Evolutionary conservation across 176 grass and related monocot genomes (phyloP).

Genomic region (Triticum turgidum): DNA sequence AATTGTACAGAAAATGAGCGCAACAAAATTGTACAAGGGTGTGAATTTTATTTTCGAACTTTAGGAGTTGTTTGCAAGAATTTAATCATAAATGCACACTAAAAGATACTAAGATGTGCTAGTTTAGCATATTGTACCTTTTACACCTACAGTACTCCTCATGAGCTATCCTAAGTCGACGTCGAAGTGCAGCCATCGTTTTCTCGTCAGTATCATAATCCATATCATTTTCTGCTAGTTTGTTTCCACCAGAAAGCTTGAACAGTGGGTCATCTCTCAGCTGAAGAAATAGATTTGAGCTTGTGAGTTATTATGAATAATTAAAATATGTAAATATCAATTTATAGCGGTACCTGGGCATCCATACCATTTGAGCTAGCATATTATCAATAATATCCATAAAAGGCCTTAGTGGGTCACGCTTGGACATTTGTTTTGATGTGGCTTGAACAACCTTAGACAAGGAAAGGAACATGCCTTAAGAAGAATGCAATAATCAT

Average conservation of each 20-base stretch:
- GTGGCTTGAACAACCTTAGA: slow-evolving; percentile 89
- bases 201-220: slow-evolving; percentile 96
- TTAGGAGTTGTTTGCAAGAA: not conserved
- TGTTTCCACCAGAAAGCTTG: slow-evolving; percentile 62
- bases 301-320: slow-evolving; percentile 25
- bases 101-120: not conserved
- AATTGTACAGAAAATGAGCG: not conserved
- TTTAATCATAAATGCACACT: not conserved
- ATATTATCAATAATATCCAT: slow-evolving; percentile 94
- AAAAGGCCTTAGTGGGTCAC: slow-evolving; percentile 69
- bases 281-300: slow-evolving; percentile 34
- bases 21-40: not conserved
- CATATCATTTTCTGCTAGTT: slow-evolving; percentile 90
- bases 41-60: not conserved
- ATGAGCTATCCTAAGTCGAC: slow-evolving; percentile 73
- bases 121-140: slow-evolving; percentile 44
- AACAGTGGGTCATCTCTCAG: slow-evolving; percentile 69
- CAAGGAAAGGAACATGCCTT: not conserved
- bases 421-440: slow-evolving; percentile 95
- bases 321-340: slow-evolving; percentile 21
- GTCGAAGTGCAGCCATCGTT: slow-evolving; percentile 82
- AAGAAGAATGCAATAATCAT: slow-evolving; percentile 18
- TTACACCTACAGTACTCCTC: slow-evolving; percentile 88
- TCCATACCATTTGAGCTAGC: slow-evolving; percentile 77
- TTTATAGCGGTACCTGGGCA: slow-evolving; percentile 18